phyloP scores from a whole-genome alignment of 192 early-diverging fungal species.

The Anaeromyces robustus region DNA sequence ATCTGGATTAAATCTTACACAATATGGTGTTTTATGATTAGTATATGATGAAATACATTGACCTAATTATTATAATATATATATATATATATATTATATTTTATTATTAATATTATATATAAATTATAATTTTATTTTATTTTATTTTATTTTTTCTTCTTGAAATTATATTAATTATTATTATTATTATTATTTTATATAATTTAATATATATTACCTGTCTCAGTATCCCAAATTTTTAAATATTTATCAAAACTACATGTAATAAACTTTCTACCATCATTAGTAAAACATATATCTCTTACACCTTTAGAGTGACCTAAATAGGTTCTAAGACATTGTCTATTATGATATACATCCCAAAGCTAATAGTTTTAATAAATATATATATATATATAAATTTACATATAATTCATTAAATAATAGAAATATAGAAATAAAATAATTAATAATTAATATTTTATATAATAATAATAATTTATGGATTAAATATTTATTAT shows the following conservation, averaged over 20 bases:
- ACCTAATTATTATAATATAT: slow-evolving; percentile 15
- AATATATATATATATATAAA: too few species aligned
- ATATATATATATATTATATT: too few species aligned
- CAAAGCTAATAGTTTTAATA: slow-evolving; percentile 57
- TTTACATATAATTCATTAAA: too few species aligned
- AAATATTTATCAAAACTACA: slow-evolving; percentile 81
- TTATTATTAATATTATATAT: too few species aligned
- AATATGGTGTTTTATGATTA: slow-evolving; percentile 69
- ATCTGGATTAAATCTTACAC: slow-evolving; percentile 82
- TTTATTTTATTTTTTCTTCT: too few species aligned
- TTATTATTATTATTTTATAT: neutral
- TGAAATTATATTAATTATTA: neutral
- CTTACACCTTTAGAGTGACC: slow-evolving; percentile 89
- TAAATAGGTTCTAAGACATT: slow-evolving; percentile 64
- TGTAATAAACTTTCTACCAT: slow-evolving; percentile 69
- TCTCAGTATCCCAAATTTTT: slow-evolving; percentile 98
- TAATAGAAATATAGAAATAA: too few species aligned
- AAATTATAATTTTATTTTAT: too few species aligned
- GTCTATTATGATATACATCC: slow-evolving; percentile 87
- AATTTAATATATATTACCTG: slow-evolving; percentile 23
- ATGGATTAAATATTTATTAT: too few species aligned
- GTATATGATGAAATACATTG: slow-evolving; percentile 62
- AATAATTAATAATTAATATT: too few species aligned
- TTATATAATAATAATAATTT: too few species aligned
- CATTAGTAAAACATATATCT: slow-evolving; percentile 79